These are phyloP conservation scores for Neoascochyta sp. DNA, from an alignment of 2,329 filamentous ascomycete species.

Conservation along the genomic window DNA sequence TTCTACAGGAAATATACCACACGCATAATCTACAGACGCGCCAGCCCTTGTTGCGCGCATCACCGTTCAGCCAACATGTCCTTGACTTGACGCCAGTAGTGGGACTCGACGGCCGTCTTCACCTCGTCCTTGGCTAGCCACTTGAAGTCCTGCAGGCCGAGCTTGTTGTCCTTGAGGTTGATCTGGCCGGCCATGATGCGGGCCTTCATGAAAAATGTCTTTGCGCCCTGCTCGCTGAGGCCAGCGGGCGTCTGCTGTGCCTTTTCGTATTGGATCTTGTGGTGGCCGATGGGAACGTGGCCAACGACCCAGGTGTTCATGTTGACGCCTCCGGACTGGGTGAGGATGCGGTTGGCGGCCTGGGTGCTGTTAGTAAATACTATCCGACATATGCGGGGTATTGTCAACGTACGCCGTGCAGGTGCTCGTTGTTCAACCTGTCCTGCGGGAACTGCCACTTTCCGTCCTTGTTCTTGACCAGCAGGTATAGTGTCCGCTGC, in stretches of 20 bases:
- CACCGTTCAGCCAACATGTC: slow-evolving; percentile 83
- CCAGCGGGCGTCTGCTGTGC: slow-evolving; percentile 13
- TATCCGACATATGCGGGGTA: neutral
- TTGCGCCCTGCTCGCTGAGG: slow-evolving; percentile 59
- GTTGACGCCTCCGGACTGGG: slow-evolving; percentile 76
- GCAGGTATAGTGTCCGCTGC: slow-evolving; percentile 79
- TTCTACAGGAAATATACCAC: slow-evolving; percentile 5
- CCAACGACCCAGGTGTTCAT: slow-evolving; percentile 99
- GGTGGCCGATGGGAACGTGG: slow-evolving; percentile 80
- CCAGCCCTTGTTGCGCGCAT: neutral
- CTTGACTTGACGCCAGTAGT: slow-evolving; percentile 71
- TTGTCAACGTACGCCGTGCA: slow-evolving; percentile 70
- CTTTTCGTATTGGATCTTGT: slow-evolving; percentile 56
- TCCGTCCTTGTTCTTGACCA: slow-evolving; percentile 70
- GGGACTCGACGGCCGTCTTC: slow-evolving; percentile 57
- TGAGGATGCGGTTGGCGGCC: slow-evolving; percentile 77
- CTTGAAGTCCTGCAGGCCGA: slow-evolving; percentile 76
- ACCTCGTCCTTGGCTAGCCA: slow-evolving; percentile 93
- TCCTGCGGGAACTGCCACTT: slow-evolving; percentile 81
- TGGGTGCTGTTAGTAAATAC: slow-evolving; percentile 42
- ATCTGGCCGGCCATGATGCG: slow-evolving; percentile 97
- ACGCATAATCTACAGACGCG: slow-evolving; percentile 6
- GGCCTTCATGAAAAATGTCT: slow-evolving; percentile 94
- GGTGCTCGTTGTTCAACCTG: slow-evolving; percentile 66
- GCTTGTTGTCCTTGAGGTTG: slow-evolving; percentile 66